These are phyloP conservation scores for Lasiodiplodia theobromae DNA, from an alignment of 2,329 filamentous ascomycete species.

Conservation along the genomic window DNA sequence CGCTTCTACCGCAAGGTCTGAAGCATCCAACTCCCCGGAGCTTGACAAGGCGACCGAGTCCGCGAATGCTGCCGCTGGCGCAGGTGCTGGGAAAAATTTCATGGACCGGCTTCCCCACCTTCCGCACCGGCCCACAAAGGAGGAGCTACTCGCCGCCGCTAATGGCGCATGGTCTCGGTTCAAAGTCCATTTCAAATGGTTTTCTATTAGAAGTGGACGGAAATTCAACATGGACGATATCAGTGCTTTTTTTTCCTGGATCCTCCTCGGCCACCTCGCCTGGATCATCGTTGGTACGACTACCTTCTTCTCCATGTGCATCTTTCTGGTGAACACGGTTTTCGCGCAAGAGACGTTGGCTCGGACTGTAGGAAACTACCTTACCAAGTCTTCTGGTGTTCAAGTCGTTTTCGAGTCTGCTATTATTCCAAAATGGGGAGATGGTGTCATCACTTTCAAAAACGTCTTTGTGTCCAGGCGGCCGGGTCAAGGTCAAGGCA, in stretches of 20 bases:
- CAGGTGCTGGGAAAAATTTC: constrained; percentile 52
- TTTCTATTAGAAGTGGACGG: constrained; percentile 89
- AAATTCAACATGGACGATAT: constrained; percentile 98
- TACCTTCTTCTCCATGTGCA: constrained; percentile 91
- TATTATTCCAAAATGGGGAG: constrained; percentile 94
- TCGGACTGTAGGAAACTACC: constrained; percentile 91
- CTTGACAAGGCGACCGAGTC: constrained; percentile 34
- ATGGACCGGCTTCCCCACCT: constrained; percentile 63
- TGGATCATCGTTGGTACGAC: constrained; percentile 98
- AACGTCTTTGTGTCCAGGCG: constrained; percentile 95
- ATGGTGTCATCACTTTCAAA: constrained; percentile 93
- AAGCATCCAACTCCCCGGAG: constrained; percentile 34
- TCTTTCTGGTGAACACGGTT: constrained; percentile 92
- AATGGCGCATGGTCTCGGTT: constrained; percentile 92
- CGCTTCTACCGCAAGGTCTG: constrained; percentile 34
- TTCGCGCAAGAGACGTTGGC: constrained; percentile 97
- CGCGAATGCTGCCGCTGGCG: constrained; percentile 36
- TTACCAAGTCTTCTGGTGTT: constrained; percentile 90
- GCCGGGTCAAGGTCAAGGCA: constrained; percentile 80
- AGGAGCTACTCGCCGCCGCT: constrained; percentile 89
- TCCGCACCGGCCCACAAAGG: constrained; percentile 83
- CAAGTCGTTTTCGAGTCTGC: constrained; percentile 97
- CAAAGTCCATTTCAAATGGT: constrained; percentile 95
- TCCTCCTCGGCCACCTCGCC: constrained; percentile 88
- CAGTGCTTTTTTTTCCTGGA: constrained; percentile 93